These are phyloP conservation scores for Colletotrichum abscissum DNA, from an alignment of 2,329 filamentous ascomycete genomes.

Conservation along the genomic window DNA sequence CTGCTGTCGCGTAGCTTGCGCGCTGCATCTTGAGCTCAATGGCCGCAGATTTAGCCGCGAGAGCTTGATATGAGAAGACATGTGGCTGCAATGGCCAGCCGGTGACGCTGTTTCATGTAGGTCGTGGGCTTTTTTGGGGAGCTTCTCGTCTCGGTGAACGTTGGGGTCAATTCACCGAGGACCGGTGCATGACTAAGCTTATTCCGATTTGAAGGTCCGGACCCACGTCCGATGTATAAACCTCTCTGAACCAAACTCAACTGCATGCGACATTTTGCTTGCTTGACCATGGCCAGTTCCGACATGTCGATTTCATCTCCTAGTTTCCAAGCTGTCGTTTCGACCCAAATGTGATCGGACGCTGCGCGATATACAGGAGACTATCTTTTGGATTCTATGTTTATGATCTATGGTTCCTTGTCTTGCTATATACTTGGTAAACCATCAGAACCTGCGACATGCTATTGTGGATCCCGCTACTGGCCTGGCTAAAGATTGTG, in stretches of 20 bases:
- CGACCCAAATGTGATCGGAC: not conserved
- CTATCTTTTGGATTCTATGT: not conserved
- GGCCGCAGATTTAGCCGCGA: slow-evolving; percentile 27
- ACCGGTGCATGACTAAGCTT: slow-evolving; percentile 11
- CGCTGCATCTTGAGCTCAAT: not conserved
- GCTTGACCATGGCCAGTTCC: too few species aligned
- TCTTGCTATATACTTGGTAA: not conserved
- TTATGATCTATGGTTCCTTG: not conserved
- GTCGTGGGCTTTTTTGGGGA: not conserved
- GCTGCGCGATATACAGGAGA: too few species aligned
- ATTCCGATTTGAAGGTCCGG: not conserved
- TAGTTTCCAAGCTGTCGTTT: too few species aligned
- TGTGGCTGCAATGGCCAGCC: slow-evolving; percentile 20
- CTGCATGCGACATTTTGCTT: not conserved
- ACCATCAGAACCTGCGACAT: not conserved
- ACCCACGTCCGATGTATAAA: not conserved
- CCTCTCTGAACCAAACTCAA: not conserved
- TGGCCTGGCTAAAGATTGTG: not conserved
- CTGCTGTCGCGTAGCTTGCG: not conserved
- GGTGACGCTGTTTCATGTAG: slow-evolving; percentile 2
- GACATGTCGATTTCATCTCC: too few species aligned
- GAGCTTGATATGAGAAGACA: slow-evolving; percentile 35
- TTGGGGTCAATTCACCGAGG: not conserved
- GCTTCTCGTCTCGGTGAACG: not conserved
- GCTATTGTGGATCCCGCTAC: not conserved